Conservation (phyloP, 1,284 basidiomycete genomes). For the Cryptococcus neoformans region DNA sequence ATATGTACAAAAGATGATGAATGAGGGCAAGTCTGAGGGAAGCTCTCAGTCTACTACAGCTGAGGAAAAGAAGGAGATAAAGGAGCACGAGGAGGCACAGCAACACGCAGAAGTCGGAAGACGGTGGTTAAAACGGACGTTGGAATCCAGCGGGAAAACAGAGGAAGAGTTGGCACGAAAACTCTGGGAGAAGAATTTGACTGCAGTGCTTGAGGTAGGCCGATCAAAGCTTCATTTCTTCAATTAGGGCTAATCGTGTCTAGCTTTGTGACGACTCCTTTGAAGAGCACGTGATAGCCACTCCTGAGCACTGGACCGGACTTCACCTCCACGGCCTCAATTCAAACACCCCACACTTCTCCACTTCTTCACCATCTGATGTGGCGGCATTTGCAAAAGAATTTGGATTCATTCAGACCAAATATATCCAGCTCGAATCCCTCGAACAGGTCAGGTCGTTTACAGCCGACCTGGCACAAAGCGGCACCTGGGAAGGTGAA, state of each 20-base stretch:
- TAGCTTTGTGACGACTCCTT: slow-evolving; percentile 97
- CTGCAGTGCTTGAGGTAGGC: slow-evolving; percentile 83
- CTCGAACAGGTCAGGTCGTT: slow-evolving; percentile 70
- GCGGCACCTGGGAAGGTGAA: slow-evolving; percentile 77
- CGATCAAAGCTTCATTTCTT: not conserved
- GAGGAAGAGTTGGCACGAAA: slow-evolving; percentile 68
- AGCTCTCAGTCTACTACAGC: not conserved
- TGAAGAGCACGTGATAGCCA: slow-evolving; percentile 93
- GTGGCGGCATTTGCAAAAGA: slow-evolving; percentile 79
- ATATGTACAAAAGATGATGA: slow-evolving; percentile 5
- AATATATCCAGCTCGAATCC: slow-evolving; percentile 59
- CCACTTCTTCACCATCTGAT: slow-evolving; percentile 64
- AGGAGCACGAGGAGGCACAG: slow-evolving; percentile 26
- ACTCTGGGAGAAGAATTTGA: slow-evolving; percentile 82
- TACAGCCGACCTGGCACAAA: slow-evolving; percentile 64
- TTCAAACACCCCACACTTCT: slow-evolving; percentile 65
- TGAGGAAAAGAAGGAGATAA: slow-evolving; percentile 3
- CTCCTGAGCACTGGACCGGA: slow-evolving; percentile 76
- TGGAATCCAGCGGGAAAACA: slow-evolving; percentile 62
- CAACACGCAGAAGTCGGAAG: slow-evolving; percentile 46
- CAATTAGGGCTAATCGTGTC: not conserved
- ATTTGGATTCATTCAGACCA: slow-evolving; percentile 89
- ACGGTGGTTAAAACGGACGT: slow-evolving; percentile 73
- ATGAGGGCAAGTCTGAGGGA: not conserved
- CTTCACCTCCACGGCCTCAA: slow-evolving; percentile 95